phyloP scores from a whole-genome alignment of 768 basidiomycete genomes.

The Roridomyces roridus region DNA sequence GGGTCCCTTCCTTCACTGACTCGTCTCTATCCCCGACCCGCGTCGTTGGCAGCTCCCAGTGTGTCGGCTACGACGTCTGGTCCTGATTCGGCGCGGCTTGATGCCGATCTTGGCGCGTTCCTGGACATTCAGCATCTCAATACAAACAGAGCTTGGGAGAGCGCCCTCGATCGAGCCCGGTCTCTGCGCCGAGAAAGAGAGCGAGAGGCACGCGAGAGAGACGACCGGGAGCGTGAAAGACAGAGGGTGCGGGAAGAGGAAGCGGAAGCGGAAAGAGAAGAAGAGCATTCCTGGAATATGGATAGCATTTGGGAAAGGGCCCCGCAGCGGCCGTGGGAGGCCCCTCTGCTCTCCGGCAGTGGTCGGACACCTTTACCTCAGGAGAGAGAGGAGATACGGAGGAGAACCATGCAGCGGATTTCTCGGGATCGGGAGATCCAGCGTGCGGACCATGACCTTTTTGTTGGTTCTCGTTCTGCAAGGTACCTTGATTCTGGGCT shows the following conservation, averaged over 20 bases:
- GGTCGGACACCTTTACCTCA: neutral
- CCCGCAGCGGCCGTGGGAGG: neutral
- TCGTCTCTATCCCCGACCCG: constrained; percentile 20
- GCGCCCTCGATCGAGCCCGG: constrained; percentile 20
- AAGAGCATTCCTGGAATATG: constrained; percentile 19
- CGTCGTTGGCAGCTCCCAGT: constrained; percentile 22
- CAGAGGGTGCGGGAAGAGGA: constrained; percentile 6
- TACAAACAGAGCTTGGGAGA: constrained; percentile 16
- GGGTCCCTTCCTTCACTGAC: neutral
- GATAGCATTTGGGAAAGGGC: constrained; percentile 15
- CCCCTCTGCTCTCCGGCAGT: too few species aligned
- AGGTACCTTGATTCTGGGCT: constrained; percentile 20
- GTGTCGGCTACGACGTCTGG: constrained; percentile 9
- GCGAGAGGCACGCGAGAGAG: neutral
- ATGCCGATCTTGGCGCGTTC: constrained; percentile 14
- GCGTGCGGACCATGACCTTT: constrained; percentile 2
- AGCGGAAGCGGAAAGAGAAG: constrained; percentile 13
- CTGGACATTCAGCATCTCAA: constrained; percentile 5
- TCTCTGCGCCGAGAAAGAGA: constrained; percentile 6
- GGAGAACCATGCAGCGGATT: constrained; percentile 8
- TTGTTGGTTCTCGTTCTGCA: constrained; percentile 9
- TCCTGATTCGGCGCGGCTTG: constrained; percentile 6
- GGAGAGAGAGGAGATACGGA: constrained; percentile 2
- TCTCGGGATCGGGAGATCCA: constrained; percentile 5
- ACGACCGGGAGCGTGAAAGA: neutral